Conservation (phyloP, 495 filamentous ascomycete genomes). For the Talaromyces adpressus region DNA sequence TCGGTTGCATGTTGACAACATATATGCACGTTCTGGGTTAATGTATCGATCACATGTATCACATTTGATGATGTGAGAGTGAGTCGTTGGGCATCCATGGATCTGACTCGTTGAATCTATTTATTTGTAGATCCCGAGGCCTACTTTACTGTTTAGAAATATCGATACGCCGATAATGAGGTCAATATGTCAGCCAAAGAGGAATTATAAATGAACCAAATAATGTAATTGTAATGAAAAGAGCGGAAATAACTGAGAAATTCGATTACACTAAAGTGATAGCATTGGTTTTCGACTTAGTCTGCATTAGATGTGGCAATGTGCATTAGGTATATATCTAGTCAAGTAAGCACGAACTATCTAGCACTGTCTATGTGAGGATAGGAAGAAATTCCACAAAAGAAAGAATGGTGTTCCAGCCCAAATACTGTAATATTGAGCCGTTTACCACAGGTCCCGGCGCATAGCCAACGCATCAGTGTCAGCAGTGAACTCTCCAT, state of each 20-base stretch:
- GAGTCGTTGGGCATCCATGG: neutral
- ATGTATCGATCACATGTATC: neutral
- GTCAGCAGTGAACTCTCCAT: conserved; percentile 8
- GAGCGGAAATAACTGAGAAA: neutral
- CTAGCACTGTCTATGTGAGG: neutral
- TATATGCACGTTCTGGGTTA: neutral
- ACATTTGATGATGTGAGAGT: neutral
- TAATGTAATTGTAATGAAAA: neutral
- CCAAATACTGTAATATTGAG: neutral
- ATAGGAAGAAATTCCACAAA: neutral
- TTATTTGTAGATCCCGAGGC: neutral
- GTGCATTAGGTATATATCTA: neutral
- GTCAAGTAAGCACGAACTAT: neutral
- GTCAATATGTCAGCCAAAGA: too few relatives aligned
- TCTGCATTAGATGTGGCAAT: neutral
- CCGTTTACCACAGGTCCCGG: conserved; percentile 5
- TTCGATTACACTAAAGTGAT: neutral
- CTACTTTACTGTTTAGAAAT: neutral
- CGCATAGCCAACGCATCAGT: conserved; percentile 7
- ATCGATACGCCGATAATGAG: neutral
- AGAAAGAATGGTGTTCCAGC: neutral
- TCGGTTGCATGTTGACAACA: neutral
- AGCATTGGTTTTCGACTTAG: neutral
- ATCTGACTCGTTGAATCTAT: neutral
- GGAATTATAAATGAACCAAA: neutral